These are phyloP conservation scores for Bisporella sp. DNA, from an alignment of 2,329 filamentous ascomycete genomes.

Conservation along the genomic window DNA sequence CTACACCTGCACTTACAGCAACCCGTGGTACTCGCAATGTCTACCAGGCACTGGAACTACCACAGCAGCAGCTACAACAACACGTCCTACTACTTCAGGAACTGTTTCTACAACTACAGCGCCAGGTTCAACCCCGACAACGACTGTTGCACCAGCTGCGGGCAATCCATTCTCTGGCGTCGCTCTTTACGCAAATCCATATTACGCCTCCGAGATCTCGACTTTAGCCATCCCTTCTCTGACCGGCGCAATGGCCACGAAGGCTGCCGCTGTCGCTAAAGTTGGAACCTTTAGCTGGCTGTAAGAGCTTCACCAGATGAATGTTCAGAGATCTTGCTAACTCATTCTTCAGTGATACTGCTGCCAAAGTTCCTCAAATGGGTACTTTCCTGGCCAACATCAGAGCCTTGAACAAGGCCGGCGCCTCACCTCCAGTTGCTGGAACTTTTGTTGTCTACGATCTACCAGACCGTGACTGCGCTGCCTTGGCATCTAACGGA, in stretches of 20 bases:
- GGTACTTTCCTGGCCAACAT: conserved; percentile 40
- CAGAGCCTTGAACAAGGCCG: conserved; percentile 37
- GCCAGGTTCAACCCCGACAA: conserved; percentile 27
- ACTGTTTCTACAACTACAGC: conserved; percentile 13
- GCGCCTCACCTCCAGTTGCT: conserved; percentile 38
- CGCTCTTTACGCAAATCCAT: conserved; percentile 43
- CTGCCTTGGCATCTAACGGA: conserved; percentile 49
- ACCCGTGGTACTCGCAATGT: conserved; percentile 24
- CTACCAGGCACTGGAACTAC: conserved; percentile 12
- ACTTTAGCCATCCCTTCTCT: conserved; percentile 55
- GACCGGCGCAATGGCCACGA: conserved; percentile 45
- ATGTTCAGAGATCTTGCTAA: not conserved
- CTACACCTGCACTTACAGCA: conserved; percentile 18
- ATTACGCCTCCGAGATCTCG: conserved; percentile 45
- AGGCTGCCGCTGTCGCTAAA: conserved; percentile 40
- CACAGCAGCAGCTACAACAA: conserved; percentile 7
- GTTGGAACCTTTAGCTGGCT: conserved; percentile 46
- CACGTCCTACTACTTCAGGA: conserved; percentile 7
- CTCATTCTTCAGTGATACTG: conserved; percentile 30
- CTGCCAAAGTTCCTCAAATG: conserved; percentile 41
- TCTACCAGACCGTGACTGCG: conserved; percentile 51
- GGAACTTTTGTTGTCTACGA: conserved; percentile 53
- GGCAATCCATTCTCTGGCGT: conserved; percentile 46
- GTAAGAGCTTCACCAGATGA: conserved; percentile 28
- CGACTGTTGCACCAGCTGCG: not conserved